Evolutionary conservation across 441 rosid genomes (phyloP).

Genomic region (Bruguiera hainesii): DNA sequence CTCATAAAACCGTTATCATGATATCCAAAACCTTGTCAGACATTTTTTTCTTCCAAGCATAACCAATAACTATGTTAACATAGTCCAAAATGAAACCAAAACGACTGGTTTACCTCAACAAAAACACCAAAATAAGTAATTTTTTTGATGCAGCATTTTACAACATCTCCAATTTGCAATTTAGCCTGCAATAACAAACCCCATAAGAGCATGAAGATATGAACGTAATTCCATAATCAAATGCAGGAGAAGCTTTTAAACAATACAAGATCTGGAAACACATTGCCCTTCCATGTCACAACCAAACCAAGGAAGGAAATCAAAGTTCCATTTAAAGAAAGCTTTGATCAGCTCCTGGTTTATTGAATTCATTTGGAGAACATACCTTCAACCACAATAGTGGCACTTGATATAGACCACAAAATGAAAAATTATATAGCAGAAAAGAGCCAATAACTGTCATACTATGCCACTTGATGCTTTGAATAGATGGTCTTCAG

Average conservation of each 20-base stretch:
- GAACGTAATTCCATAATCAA: neutral
- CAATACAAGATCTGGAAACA: neutral
- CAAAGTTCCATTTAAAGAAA: slow-evolving; percentile 3
- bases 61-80: neutral
- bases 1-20: neutral
- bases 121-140: slow-evolving; percentile 80
- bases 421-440: too few species aligned
- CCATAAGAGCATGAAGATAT: slow-evolving; percentile 8
- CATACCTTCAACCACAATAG: neutral
- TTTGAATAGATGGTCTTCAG: neutral
- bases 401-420: too few species aligned
- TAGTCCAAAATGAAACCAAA: too few species aligned
- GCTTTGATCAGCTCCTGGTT: neutral
- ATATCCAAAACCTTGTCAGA: neutral
- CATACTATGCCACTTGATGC: neutral
- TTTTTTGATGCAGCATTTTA: slow-evolving; percentile 67
- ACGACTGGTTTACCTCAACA: slow-evolving; percentile 60
- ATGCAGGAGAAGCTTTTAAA: neutral
- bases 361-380: neutral
- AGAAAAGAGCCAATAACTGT: neutral
- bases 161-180: slow-evolving; percentile 88
- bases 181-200: slow-evolving; percentile 50
- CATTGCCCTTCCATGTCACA: neutral
- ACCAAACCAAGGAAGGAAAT: slow-evolving; percentile 10
- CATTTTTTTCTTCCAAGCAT: neutral